A percentile compares a stretch with the other conserved stretches of the same genome.
These are phyloP conservation scores for Solanum ossicruentum DNA, from an alignment of 257 asterid genomes.

Conservation along the genomic window DNA sequence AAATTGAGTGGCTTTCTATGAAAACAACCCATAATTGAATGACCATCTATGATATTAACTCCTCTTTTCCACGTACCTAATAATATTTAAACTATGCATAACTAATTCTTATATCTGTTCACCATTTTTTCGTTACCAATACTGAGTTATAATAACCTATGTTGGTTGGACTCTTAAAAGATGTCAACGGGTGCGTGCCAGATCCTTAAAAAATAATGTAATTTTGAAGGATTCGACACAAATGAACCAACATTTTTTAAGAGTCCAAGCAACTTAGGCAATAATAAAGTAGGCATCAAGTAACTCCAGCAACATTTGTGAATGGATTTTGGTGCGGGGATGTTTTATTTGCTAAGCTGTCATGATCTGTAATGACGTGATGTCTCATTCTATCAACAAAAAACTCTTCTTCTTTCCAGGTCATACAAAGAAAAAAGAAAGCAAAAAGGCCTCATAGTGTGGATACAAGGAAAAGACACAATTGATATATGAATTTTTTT, in stretches of 20 bases:
- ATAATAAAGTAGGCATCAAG: slow-evolving; percentile 1
- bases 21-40: no score
- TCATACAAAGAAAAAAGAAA: slow-evolving; percentile 13
- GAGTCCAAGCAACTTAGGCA: background rate
- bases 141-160: background rate
- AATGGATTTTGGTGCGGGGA: slow-evolving; percentile 1
- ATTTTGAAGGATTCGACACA: no score
- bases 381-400: slow-evolving; percentile 8
- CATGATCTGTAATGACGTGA: slow-evolving; percentile 17
- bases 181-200: no score
- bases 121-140: background rate
- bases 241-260: fast-evolving
- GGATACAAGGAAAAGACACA: slow-evolving; percentile 7
- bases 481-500: slow-evolving; percentile 1
- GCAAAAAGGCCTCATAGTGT: slow-evolving; percentile 6
- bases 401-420: slow-evolving; percentile 18
- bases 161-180: no score
- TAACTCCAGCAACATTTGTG: background rate
- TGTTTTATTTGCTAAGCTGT: slow-evolving; percentile 32
- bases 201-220: no score
- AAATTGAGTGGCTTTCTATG: no score
- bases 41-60: background rate
- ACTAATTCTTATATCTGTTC: no score
- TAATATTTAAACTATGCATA: background rate
- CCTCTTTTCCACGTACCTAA: background rate